phyloP scores from a whole-genome alignment of 768 basidiomycete genomes.

The Cantharellus cinnabarinus region DNA sequence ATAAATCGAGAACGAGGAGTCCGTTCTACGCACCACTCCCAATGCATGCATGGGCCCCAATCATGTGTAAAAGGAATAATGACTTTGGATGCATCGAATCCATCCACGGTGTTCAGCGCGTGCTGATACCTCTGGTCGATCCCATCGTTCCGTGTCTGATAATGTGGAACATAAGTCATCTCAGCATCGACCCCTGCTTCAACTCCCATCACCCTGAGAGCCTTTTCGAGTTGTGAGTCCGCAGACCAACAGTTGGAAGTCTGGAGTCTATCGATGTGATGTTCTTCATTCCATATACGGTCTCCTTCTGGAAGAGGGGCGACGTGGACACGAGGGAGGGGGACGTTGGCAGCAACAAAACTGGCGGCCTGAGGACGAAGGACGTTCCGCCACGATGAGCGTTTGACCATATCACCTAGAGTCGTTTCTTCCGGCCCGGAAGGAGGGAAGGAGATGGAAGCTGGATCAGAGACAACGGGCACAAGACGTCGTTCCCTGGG shows the following conservation, averaged over 20 bases:
- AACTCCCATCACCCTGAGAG: slow-evolving; percentile 12
- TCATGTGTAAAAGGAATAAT: slow-evolving; percentile 14
- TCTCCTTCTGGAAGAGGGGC: slow-evolving; percentile 12
- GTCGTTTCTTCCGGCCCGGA: not conserved
- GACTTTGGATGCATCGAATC: slow-evolving; percentile 8
- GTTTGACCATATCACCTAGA: slow-evolving; percentile 9
- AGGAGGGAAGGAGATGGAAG: not conserved
- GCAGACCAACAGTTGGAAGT: slow-evolving; percentile 17
- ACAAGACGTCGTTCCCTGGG: slow-evolving; percentile 11
- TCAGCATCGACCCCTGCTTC: slow-evolving; percentile 17
- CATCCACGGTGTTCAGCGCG: not conserved
- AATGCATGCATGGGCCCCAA: slow-evolving; percentile 16
- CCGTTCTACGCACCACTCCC: slow-evolving; percentile 12
- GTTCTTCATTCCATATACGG: slow-evolving; percentile 12
- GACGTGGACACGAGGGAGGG: slow-evolving; percentile 16
- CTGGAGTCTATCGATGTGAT: slow-evolving; percentile 13
- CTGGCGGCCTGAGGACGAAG: slow-evolving; percentile 14
- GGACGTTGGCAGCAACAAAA: slow-evolving; percentile 11
- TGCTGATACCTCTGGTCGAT: not conserved
- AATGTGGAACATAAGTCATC: slow-evolving; percentile 15
- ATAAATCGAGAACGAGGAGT: no score
- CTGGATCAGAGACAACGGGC: slow-evolving; percentile 9
- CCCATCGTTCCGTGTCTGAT: slow-evolving; percentile 11
- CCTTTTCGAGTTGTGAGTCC: slow-evolving; percentile 16
- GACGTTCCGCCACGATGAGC: slow-evolving; percentile 13